These are phyloP conservation scores for Cruciata laevipes DNA, from an alignment of 257 asterid genomes.

Conservation along the genomic window DNA sequence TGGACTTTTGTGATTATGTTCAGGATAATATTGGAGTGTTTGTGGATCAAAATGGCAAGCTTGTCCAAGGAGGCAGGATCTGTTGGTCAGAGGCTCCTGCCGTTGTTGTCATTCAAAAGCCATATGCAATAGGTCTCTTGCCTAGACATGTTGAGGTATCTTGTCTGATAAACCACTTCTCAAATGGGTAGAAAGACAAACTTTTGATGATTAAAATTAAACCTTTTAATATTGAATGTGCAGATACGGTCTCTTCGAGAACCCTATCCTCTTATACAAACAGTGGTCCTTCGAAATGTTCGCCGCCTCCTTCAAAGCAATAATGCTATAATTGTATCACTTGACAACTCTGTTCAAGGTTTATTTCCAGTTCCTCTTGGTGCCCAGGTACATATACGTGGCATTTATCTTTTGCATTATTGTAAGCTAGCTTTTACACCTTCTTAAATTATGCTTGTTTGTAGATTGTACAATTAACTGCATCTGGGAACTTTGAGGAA, in stretches of 20 bases:
- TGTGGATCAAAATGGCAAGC: conserved; percentile 98
- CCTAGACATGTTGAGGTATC: conserved; percentile 90
- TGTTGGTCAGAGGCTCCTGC: conserved; percentile 99
- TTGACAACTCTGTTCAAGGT: conserved; percentile 80
- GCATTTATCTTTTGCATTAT: not conserved
- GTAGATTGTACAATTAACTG: conserved; percentile 97
- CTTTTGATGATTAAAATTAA: conserved; percentile 9
- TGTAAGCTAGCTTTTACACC: not conserved
- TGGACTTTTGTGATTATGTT: conserved; percentile 9
- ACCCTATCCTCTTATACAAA: conserved; percentile 91
- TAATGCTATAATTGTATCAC: conserved; percentile 57
- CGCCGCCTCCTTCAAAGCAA: conserved; percentile 67
- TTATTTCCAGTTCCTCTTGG: conserved; percentile 96
- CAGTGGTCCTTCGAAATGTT: conserved; percentile 85
- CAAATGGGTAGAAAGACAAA: not conserved
- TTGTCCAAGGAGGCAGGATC: conserved; percentile 90
- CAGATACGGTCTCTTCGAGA: conserved; percentile 91
- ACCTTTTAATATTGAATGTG: conserved; percentile 23
- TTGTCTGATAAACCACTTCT: conserved; percentile 12
- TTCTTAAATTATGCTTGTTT: conserved; percentile 21
- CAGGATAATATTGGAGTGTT: conserved; percentile 97
- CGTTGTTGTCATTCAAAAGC: conserved; percentile 62
- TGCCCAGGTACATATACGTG: conserved; percentile 66
- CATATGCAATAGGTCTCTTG: conserved; percentile 86
- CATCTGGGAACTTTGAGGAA: conserved; percentile 97